phyloP scores from a whole-genome alignment of 805 yeast species.

The Metschnikowia anglica region DNA sequence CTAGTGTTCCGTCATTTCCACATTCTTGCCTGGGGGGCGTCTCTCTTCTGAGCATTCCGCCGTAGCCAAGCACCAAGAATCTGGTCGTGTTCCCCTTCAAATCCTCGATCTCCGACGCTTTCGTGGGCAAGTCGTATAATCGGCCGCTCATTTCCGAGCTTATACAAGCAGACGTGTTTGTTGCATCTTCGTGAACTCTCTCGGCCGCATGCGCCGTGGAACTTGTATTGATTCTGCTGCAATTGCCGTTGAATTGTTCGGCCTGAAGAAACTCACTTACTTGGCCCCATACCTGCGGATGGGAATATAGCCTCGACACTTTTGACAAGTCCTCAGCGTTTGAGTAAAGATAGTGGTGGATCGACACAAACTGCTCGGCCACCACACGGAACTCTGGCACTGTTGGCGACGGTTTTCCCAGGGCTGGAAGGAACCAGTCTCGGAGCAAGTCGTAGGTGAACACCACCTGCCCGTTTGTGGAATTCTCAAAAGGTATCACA shows the following conservation, averaged over 20 bases:
- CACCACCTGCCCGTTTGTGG: constrained; percentile 92
- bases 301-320: constrained; percentile 70
- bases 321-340: constrained; percentile 42
- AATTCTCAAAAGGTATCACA: constrained; percentile 89
- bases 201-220: constrained; percentile 89
- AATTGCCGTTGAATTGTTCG: constrained; percentile 30
- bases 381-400: constrained; percentile 52
- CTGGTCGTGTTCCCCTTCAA: constrained; percentile 77
- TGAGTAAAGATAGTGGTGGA: constrained; percentile 72
- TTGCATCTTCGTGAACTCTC: constrained; percentile 41
- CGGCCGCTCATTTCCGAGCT: constrained; percentile 20
- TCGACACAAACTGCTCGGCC: constrained; percentile 79
- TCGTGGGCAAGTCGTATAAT: constrained; percentile 14
- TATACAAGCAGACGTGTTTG: constrained; percentile 44
- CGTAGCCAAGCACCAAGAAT: constrained; percentile 63
- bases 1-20: too few relatives aligned
- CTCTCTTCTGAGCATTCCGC: constrained; percentile 1
- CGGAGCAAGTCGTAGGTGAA: constrained; percentile 79
- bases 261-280: constrained; percentile 55
- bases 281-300: constrained; percentile 99
- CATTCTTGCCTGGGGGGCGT: too few relatives aligned
- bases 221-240: constrained; percentile 59
- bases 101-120: constrained; percentile 60
- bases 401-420: constrained; percentile 16
- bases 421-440: constrained; percentile 50